These are phyloP conservation scores for Ceratocystiopsis sp. DNA, from an alignment of 2,329 filamentous ascomycete genomes.

Conservation along the genomic window DNA sequence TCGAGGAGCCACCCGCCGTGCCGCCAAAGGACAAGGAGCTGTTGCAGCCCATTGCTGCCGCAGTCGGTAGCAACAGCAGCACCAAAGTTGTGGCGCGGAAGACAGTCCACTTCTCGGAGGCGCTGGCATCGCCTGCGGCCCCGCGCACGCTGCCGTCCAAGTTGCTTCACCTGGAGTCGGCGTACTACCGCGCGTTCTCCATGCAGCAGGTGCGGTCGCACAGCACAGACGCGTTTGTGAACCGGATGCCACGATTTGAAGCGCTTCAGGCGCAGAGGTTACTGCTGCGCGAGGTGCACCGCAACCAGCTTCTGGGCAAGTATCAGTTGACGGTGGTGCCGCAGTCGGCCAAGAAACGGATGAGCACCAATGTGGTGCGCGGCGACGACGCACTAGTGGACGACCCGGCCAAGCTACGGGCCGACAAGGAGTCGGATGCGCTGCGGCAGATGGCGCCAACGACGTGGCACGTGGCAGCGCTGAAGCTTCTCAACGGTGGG, in stretches of 20 bases:
- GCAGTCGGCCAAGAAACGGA: conserved; percentile 52
- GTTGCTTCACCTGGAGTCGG: conserved; percentile 46
- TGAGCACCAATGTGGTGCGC: conserved; percentile 55
- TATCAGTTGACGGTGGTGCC: conserved; percentile 59
- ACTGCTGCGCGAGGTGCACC: conserved; percentile 54
- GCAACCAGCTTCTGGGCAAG: conserved; percentile 69
- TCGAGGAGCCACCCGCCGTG: conserved; percentile 9
- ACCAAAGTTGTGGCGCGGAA: conserved; percentile 23
- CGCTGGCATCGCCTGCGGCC: conserved; percentile 23
- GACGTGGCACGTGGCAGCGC: conserved; percentile 44
- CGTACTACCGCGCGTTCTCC: conserved; percentile 80
- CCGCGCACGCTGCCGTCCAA: conserved; percentile 34
- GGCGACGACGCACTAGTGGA: conserved; percentile 48
- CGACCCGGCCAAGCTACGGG: conserved; percentile 44
- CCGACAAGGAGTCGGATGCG: conserved; percentile 67
- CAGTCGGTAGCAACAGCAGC: not conserved
- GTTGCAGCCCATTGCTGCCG: conserved; percentile 6
- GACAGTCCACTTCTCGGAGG: conserved; percentile 56
- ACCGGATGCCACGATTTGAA: conserved; percentile 73
- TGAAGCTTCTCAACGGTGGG: conserved; percentile 46
- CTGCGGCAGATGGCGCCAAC: conserved; percentile 50
- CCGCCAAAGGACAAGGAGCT: conserved; percentile 13
- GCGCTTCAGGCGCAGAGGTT: conserved; percentile 71
- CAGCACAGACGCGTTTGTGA: conserved; percentile 61
- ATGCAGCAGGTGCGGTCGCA: conserved; percentile 50